Base-by-base conservation (phyloP, 768 basidiomycete genomes). In the Pisolithus orientalis region DNA sequence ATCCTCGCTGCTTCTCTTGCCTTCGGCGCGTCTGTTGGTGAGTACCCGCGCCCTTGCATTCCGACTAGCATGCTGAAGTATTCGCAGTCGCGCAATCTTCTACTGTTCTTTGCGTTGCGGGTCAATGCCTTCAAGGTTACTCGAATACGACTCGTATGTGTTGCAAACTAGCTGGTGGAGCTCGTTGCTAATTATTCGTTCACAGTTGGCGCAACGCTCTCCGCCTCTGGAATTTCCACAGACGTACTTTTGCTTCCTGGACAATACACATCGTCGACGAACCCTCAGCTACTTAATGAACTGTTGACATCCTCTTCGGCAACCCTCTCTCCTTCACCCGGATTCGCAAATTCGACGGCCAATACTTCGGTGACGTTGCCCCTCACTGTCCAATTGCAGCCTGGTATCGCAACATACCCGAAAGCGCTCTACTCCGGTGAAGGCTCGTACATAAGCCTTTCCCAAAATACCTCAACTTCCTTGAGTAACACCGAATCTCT, bases 81-180 rank as follows among this genome's bases (percentile, higher is more conserved):
- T 37, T 34, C 25, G 50, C 29, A 82, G 80, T 73, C 64, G 83
- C 84, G 53, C 81, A 84, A 66, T 74, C 77, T 58, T 66, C 72
- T 53, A 71, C 74, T 62, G 82, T 90, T 52, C 75, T 92, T 55
- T 91, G 89, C 76, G 74, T 88, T 87, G 85, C 89, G 65, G 89
- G 89, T 59, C 88, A 92, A 85, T 91, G 90, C 74, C 70, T 91
- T 52, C 78, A 90, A 67, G 90, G 90, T 53, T 79, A 71, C 69
- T 81, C 86, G 31, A 90, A 91, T 63, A 79, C 76, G 24, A 85
- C 87, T 37, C 64, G 78, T 79, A 61, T 71, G 87, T 83, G 13
- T 53, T 32, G 10, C 27, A 25, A 17, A 29, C 14, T 17, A 52
- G 38, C 39, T 43, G 4, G 39, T 27, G n/a, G 42, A 46, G 57